These are phyloP conservation scores for Linum tenue DNA, from an alignment of 345 rosid species.

Conservation along the genomic window DNA sequence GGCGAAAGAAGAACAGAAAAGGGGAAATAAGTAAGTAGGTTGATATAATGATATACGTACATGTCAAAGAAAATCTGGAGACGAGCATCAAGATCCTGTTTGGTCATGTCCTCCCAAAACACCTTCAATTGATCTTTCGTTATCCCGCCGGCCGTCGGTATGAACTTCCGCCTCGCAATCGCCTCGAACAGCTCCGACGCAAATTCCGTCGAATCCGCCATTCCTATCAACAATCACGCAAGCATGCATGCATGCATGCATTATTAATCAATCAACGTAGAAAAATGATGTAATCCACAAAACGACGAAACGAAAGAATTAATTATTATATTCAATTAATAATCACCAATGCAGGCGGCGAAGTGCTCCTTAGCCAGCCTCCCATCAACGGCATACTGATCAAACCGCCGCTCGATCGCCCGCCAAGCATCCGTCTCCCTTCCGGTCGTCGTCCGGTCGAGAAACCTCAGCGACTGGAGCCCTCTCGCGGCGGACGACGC, in stretches of 20 bases:
- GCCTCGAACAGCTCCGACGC: slow-evolving; percentile 71
- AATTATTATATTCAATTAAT: background rate
- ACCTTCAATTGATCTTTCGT: slow-evolving; percentile 49
- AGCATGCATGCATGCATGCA: background rate
- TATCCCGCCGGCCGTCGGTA: slow-evolving; percentile 45
- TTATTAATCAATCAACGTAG: background rate
- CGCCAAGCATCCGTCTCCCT: slow-evolving; percentile 77
- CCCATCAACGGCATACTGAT: slow-evolving; percentile 53
- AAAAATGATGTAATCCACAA: background rate
- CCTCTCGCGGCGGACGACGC: slow-evolving; percentile 64
- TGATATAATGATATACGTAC: slow-evolving; percentile 20
- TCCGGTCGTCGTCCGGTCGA: slow-evolving; percentile 66
- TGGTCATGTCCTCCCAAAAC: slow-evolving; percentile 89
- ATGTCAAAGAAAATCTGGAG: slow-evolving; percentile 93
- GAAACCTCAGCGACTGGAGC: slow-evolving; percentile 68
- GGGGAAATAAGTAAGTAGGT: too few species aligned
- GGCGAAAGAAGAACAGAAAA: too few species aligned
- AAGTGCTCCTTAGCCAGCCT: slow-evolving; percentile 56
- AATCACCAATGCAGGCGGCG: slow-evolving; percentile 67
- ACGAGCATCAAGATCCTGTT: slow-evolving; percentile 64
- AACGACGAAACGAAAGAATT: background rate
- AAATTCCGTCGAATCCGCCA: slow-evolving; percentile 88
- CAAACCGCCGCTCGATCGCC: slow-evolving; percentile 64
- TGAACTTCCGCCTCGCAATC: slow-evolving; percentile 55
- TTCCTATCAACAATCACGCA: slow-evolving; percentile 30